Percentiles rank a stretch among this genome's conserved stretches.
Conservation (phyloP, 495 filamentous ascomycete genomes). For the Jackrogersella multiformis region DNA sequence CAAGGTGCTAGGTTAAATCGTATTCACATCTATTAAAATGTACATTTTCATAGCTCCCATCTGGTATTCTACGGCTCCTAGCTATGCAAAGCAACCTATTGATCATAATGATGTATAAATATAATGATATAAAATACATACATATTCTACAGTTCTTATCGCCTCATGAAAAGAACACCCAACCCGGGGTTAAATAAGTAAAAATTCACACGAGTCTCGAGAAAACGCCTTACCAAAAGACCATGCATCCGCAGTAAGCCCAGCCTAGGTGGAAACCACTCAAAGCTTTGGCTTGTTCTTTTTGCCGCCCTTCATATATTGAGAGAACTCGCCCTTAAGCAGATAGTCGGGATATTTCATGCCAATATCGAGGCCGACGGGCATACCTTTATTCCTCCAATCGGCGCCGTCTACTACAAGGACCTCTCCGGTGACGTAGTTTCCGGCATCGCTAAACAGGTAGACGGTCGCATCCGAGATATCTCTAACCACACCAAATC, state of each 20-base stretch:
- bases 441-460: conserved; percentile 82
- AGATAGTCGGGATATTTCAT: conserved; percentile 60
- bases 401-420: conserved; percentile 82
- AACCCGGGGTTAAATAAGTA: not conserved
- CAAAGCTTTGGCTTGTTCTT: conserved; percentile 56
- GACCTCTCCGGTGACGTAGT: conserved; percentile 80
- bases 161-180: too few relatives aligned
- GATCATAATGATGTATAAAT: not conserved
- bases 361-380: conserved; percentile 55
- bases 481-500: conserved; percentile 82
- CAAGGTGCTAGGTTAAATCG: too few relatives aligned
- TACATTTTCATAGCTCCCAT: not conserved
- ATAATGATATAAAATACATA: not conserved
- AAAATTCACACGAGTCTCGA: not conserved
- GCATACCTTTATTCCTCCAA: conserved; percentile 65
- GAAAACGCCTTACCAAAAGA: not conserved
- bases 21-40: not conserved
- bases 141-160: not conserved
- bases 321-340: conserved; percentile 51
- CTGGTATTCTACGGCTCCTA: not conserved
- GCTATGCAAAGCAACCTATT: not conserved
- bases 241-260: not conserved
- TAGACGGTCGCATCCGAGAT: conserved; percentile 94
- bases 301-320: conserved; percentile 53
- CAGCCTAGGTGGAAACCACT: not conserved